Evolutionary conservation across 805 yeast species (phyloP), one percentile per base, ranked within the genome.

Genomic region (Clavispora vitiphila): DNA sequence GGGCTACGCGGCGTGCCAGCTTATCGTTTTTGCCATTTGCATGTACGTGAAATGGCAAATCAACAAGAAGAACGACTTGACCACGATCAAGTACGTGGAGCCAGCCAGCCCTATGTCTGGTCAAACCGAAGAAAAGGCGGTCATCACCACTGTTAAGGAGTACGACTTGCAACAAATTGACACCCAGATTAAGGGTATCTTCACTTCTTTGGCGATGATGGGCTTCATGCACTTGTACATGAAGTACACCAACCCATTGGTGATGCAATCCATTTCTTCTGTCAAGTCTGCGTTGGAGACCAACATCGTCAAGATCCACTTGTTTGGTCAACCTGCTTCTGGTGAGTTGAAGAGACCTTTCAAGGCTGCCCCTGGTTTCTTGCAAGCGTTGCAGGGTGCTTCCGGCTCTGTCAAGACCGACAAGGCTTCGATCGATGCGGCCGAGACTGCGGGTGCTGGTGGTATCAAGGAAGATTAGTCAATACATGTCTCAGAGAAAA

Each of bases 321-420:
- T 93, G 44, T 86, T 86, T 56, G 89, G 89, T 53, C 71, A 77
- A 57, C 77, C 90, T 30, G 93, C 96, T 20, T 56, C 77, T 38
- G 97, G 96, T 53, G 96, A 86, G 56, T 80, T 89, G 68, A 87
- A 88, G 79, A 86, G 99, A 75, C 99, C 99, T 36, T 93, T 93
- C 82, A 86, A 86, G 75, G 80, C 90, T 44, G 80, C 89, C 39
- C 72, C 73, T 10, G 70, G 72, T 49, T 56, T 69, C 49, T 51
- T 69, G 56, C 64, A 56, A 46, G 80, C 91, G 36, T 64, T 91
- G 70, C 80, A 88, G 53, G 87, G 90, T 46, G 67, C 65, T 37
- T 52, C 56, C 34, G 57, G 56, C 37, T 83, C 74, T 35, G 72
- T 78, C 55, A 81, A 81, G 72, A 86, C 93, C 49, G 96, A 89